phyloP scores from a whole-genome alignment of 257 asterid species.

The Solanum ossicruentum region DNA sequence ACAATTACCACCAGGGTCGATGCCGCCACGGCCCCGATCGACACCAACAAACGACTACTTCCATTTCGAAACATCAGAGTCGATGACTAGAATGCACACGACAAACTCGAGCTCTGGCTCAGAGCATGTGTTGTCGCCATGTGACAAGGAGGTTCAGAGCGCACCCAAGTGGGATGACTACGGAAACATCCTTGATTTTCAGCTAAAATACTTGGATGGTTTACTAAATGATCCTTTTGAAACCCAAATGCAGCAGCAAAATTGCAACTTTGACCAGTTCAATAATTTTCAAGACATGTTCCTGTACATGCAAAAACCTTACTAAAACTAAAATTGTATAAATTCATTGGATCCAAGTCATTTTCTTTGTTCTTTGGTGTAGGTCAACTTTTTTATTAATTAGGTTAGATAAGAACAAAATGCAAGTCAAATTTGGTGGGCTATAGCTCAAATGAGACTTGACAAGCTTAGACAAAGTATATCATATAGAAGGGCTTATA shows the following conservation, averaged over 20 bases:
- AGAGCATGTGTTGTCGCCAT: conserved; percentile 28
- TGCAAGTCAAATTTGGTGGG: background rate
- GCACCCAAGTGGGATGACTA: conserved; percentile 29
- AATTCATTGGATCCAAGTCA: background rate
- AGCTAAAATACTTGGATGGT: conserved; percentile 29
- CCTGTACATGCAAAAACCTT: conserved; percentile 34
- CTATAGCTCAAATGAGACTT: background rate
- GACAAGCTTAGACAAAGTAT: background rate
- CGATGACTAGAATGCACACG: conserved; percentile 23
- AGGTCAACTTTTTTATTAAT: background rate
- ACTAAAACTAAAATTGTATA: conserved; percentile 8
- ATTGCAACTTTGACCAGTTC: conserved; percentile 21
- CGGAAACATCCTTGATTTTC: conserved; percentile 26
- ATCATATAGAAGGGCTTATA: background rate
- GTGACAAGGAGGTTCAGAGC: conserved; percentile 44
- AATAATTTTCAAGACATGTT: conserved; percentile 42
- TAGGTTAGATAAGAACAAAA: background rate
- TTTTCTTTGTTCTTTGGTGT: background rate
- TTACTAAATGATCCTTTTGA: conserved; percentile 40
- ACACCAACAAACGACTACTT: conserved; percentile 8
- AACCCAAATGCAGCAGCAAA: conserved; percentile 32
- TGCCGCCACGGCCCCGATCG: conserved; percentile 5
- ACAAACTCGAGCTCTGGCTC: conserved; percentile 44
- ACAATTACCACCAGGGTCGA: background rate
- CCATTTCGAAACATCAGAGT: conserved; percentile 26